phyloP scores from a whole-genome alignment of 352 stramenopile genomes.

The Phytophthora rubi region DNA sequence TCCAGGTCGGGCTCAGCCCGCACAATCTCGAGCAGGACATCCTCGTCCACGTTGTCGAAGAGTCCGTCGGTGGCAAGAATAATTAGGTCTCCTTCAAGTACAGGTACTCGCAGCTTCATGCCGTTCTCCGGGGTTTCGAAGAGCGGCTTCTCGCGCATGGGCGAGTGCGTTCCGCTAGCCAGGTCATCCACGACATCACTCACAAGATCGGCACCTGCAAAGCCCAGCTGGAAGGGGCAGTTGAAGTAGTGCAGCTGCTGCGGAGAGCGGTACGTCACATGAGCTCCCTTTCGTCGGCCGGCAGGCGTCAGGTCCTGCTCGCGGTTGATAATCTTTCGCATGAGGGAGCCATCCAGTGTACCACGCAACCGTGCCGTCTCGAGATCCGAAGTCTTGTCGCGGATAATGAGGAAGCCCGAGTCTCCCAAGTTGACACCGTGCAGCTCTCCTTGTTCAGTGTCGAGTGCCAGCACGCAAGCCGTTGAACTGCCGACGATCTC shows the following conservation, averaged over 20 bases:
- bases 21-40: slow-evolving; percentile 78
- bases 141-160: slow-evolving; percentile 75
- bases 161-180: slow-evolving; percentile 44
- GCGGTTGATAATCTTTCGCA: slow-evolving; percentile 71
- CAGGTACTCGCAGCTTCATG: slow-evolving; percentile 92
- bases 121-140: slow-evolving; percentile 94
- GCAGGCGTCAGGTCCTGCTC: slow-evolving; percentile 71
- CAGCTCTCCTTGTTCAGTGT: slow-evolving; percentile 91
- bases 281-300: slow-evolving; percentile 74
- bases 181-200: slow-evolving; percentile 62
- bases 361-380: slow-evolving; percentile 69
- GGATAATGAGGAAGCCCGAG: slow-evolving; percentile 88
- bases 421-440: slow-evolving; percentile 96
- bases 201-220: slow-evolving; percentile 54
- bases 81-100: slow-evolving; percentile 95
- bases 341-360: slow-evolving; percentile 77
- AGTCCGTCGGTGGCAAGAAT: slow-evolving; percentile 96
- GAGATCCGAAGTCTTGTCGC: slow-evolving; percentile 75
- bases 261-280: slow-evolving; percentile 93
- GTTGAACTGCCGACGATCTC: slow-evolving; percentile 94
- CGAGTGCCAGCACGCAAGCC: slow-evolving; percentile 92
- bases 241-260: slow-evolving; percentile 98
- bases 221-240: slow-evolving; percentile 94
- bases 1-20: slow-evolving; percentile 63
- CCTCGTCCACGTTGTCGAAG: slow-evolving; percentile 96